Percentiles rank a stretch among this genome's conserved stretches.
phyloP scores from a whole-genome alignment of 495 filamentous ascomycete genomes.

The Neurospora pannonica region DNA sequence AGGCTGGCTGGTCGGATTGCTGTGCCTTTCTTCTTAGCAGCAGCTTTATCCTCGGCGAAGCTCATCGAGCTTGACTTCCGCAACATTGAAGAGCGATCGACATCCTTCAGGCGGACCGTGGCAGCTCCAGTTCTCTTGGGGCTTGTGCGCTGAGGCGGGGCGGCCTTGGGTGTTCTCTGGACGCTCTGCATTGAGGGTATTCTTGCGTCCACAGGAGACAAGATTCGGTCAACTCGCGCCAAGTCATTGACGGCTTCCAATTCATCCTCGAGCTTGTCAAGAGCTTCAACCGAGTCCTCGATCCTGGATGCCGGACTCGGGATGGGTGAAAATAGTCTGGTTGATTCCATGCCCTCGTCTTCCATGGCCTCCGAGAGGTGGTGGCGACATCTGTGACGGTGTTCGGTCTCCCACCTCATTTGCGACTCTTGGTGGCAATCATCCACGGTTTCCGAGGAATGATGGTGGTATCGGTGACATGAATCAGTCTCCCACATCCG shows the following conservation, averaged over 20 bases:
- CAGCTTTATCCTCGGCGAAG: conserved; percentile 21
- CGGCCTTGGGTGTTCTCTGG: not conserved
- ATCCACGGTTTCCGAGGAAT: not conserved
- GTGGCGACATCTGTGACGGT: not conserved
- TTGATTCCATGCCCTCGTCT: not conserved
- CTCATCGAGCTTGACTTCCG: conserved; percentile 28
- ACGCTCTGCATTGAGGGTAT: not conserved
- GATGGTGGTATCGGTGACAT: not conserved
- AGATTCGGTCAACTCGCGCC: conserved; percentile 24
- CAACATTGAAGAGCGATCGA: conserved; percentile 17
- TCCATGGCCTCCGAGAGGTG: not conserved
- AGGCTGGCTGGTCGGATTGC: conserved; percentile 32
- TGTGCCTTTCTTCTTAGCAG: conserved; percentile 11
- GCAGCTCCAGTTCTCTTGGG: conserved; percentile 7
- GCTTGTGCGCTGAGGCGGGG: conserved; percentile 9
- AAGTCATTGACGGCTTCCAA: conserved; percentile 44
- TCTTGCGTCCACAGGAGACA: conserved; percentile 23
- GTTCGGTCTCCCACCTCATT: not conserved
- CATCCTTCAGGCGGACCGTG: conserved; percentile 17
- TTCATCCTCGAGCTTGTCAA: conserved; percentile 61
- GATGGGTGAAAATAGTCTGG: conserved; percentile 12
- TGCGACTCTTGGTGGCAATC: not conserved
- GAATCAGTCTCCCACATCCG: not conserved
- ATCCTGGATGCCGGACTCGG: conserved; percentile 43
- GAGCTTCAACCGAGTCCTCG: conserved; percentile 58